Evolutionary conservation across 371 early-diverging fungal genomes (phyloP).

Genomic region (Mucor irregularis): DNA sequence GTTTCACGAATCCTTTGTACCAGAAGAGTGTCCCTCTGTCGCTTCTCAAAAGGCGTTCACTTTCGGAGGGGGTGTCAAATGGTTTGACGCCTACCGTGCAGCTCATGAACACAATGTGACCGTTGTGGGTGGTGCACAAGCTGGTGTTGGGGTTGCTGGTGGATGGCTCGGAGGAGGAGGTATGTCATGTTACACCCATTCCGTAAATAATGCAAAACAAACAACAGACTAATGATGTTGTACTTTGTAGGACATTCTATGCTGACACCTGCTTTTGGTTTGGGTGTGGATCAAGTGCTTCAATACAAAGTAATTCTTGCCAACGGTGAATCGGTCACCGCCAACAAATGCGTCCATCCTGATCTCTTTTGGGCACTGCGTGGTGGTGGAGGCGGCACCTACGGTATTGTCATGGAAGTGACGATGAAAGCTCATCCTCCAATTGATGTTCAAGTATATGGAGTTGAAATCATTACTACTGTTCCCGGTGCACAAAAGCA

Average conservation of each 20-base stretch:
- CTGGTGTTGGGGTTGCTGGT: constrained; percentile 27
- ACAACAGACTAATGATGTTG: background rate
- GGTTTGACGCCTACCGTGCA: constrained; percentile 19
- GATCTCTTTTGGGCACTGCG: constrained; percentile 60
- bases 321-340: constrained; percentile 30
- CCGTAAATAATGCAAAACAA: background rate
- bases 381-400: constrained; percentile 56
- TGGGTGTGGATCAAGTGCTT: constrained; percentile 50
- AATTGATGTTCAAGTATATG: background rate
- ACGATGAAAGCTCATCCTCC: constrained; percentile 4
- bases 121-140: constrained; percentile 31
- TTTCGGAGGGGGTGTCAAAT: constrained; percentile 13
- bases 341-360: constrained; percentile 36
- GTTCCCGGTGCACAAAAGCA: background rate
- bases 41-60: background rate
- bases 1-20: constrained; percentile 23
- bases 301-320: constrained; percentile 47
- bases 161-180: constrained; percentile 37
- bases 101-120: constrained; percentile 9
- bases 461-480: background rate
- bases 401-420: constrained; percentile 25
- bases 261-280: constrained; percentile 25
- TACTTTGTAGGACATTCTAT: constrained; percentile 14
- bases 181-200: too few relatives aligned
- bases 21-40: background rate